These are phyloP conservation scores for Chaetomiaceae sp. DNA, from an alignment of 2,329 filamentous ascomycete species.

Conservation along the genomic window DNA sequence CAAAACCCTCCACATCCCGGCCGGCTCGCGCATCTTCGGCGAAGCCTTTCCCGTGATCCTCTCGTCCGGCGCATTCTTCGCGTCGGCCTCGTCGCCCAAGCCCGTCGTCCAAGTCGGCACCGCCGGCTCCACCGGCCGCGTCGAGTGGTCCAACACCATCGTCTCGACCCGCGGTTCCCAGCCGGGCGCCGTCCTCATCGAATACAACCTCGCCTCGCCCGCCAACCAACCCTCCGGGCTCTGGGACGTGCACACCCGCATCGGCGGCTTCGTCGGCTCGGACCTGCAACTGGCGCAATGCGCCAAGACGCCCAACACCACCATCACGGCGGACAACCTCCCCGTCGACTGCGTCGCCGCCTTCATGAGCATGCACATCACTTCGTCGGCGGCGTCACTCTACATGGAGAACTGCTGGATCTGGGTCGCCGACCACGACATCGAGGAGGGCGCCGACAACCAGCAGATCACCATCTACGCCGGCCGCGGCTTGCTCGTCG, in stretches of 20 bases:
- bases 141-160: conserved; percentile 68
- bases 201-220: conserved; percentile 61
- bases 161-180: conserved; percentile 62
- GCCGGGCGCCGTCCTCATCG: conserved; percentile 62
- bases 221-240: conserved; percentile 43
- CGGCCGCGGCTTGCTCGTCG: conserved; percentile 35
- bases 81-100: conserved; percentile 52
- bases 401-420: conserved; percentile 40
- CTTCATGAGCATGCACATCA: conserved; percentile 39
- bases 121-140: conserved; percentile 55
- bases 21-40: conserved; percentile 54
- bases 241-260: conserved; percentile 72
- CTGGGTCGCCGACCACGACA: conserved; percentile 35
- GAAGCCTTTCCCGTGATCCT: conserved; percentile 53
- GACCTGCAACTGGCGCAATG: conserved; percentile 63
- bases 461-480: conserved; percentile 32
- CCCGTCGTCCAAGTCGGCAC: conserved; percentile 62
- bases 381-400: conserved; percentile 30
- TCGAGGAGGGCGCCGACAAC: conserved; percentile 27
- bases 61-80: conserved; percentile 53
- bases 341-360: conserved; percentile 34
- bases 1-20: conserved; percentile 48
- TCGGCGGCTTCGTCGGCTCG: conserved; percentile 67
- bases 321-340: conserved; percentile 26
- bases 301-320: conserved; percentile 44